These are phyloP conservation scores for Murraya paniculata DNA, from an alignment of 345 rosid species.

Conservation along the genomic window DNA sequence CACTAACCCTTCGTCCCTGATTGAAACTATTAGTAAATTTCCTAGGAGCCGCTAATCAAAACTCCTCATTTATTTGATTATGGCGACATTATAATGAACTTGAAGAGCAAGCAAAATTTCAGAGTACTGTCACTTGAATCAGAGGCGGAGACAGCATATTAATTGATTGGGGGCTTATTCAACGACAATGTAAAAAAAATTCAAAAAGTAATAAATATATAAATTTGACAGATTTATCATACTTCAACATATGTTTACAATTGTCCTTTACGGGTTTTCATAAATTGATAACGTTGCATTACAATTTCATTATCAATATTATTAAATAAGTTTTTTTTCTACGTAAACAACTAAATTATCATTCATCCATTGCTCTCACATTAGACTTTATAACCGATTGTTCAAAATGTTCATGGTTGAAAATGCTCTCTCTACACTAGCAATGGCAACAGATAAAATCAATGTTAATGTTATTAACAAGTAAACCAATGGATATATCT, in stretches of 20 bases:
- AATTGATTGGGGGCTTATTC: no score
- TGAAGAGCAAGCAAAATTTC: no score
- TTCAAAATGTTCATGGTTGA: background rate
- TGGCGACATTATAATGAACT: no score
- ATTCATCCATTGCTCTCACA: background rate
- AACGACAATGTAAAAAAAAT: no score
- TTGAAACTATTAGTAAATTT: no score
- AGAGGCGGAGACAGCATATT: no score
- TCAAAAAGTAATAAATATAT: no score
- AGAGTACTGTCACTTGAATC: no score
- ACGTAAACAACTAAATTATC: background rate
- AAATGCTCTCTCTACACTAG: background rate
- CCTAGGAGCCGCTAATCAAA: no score
- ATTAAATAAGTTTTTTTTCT: background rate
- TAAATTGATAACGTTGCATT: background rate
- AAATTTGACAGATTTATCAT: no score
- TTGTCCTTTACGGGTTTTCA: background rate
- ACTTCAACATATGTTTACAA: background rate
- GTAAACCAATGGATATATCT: background rate
- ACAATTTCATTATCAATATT: background rate
- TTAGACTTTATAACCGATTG: background rate
- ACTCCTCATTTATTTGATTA: no score
- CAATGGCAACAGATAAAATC: background rate
- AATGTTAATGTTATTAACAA: background rate
- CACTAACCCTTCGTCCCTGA: no score